Percentiles rank a stretch among this genome's conserved stretches.
Evolutionary conservation across 495 filamentous ascomycete species (phyloP).

Genomic region (Symbiotaphrina buchneri): DNA sequence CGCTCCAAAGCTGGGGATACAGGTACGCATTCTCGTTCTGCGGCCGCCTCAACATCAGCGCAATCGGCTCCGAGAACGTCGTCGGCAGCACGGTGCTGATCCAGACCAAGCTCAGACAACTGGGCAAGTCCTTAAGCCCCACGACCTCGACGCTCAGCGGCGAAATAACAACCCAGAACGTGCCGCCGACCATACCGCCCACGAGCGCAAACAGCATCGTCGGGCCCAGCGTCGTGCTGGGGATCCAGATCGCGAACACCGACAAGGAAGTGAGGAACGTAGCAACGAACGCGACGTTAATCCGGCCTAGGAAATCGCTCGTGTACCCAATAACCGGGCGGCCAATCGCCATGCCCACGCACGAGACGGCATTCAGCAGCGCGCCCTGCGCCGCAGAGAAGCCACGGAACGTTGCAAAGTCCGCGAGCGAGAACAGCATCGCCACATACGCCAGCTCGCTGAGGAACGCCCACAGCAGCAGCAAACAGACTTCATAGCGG

Average conservation of each 20-base stretch:
- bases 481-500: constrained; percentile 17
- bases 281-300: constrained; percentile 39
- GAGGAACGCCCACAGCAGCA: constrained; percentile 22
- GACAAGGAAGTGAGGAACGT: constrained; percentile 36
- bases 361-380: constrained; percentile 48
- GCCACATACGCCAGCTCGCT: constrained; percentile 27
- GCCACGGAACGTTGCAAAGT: constrained; percentile 41
- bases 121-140: constrained; percentile 45
- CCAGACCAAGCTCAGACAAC: constrained; percentile 57
- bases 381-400: constrained; percentile 42
- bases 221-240: constrained; percentile 36
- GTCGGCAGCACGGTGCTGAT: constrained; percentile 45
- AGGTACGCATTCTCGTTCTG: constrained; percentile 27
- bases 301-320: constrained; percentile 40
- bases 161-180: constrained; percentile 43
- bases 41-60: constrained; percentile 33
- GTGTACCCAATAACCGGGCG: constrained; percentile 44
- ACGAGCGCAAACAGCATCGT: constrained; percentile 51
- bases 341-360: constrained; percentile 38
- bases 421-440: constrained; percentile 34
- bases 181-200: constrained; percentile 46
- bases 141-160: constrained; percentile 64
- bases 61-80: constrained; percentile 57
- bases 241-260: constrained; percentile 47
- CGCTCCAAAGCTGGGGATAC: constrained; percentile 40